phyloP scores from a whole-genome alignment of 768 basidiomycete genomes.

The Pisolithus sp. region DNA sequence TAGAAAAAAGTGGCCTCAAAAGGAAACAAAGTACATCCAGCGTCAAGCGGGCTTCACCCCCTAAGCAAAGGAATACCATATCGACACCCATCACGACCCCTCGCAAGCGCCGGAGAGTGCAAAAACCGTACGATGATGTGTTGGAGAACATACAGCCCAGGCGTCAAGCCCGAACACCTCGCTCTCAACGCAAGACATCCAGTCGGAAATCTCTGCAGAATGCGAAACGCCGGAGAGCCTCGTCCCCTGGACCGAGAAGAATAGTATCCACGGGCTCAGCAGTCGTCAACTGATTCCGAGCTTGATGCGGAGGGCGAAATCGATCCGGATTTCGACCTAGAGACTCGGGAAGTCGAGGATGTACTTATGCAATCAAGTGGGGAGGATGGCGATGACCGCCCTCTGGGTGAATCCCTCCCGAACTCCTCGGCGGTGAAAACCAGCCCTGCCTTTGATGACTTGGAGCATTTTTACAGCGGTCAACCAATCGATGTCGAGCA shows the following conservation, averaged over 20 bases:
- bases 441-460: slow-evolving; percentile 21
- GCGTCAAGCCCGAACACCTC: slow-evolving; percentile 1
- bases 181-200: slow-evolving; percentile 7
- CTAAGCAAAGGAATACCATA: slow-evolving; percentile 5
- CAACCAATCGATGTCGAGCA: slow-evolving; percentile 29
- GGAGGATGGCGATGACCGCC: slow-evolving; percentile 16
- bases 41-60: slow-evolving; percentile 2
- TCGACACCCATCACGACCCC: slow-evolving; percentile 14
- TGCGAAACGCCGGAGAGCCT: slow-evolving; percentile 22
- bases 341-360: slow-evolving; percentile 33
- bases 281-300: slow-evolving; percentile 24
- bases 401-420: slow-evolving; percentile 1
- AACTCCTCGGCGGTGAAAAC: slow-evolving; percentile 1
- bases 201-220: neutral
- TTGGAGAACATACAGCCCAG: slow-evolving; percentile 4
- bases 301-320: slow-evolving; percentile 28
- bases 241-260: slow-evolving; percentile 22
- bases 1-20: slow-evolving; percentile 16
- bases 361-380: slow-evolving; percentile 21
- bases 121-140: slow-evolving; percentile 4
- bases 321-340: slow-evolving; percentile 29
- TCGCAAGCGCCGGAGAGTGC: slow-evolving; percentile 22
- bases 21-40: slow-evolving; percentile 12
- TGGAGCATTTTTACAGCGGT: slow-evolving; percentile 23
- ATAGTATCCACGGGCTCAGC: slow-evolving; percentile 11